A percentile compares a stretch with the other conserved stretches of the same genome.
Evolutionary conservation across 257 asterid genomes (phyloP).

Genomic region (Verbascum thapsus): DNA sequence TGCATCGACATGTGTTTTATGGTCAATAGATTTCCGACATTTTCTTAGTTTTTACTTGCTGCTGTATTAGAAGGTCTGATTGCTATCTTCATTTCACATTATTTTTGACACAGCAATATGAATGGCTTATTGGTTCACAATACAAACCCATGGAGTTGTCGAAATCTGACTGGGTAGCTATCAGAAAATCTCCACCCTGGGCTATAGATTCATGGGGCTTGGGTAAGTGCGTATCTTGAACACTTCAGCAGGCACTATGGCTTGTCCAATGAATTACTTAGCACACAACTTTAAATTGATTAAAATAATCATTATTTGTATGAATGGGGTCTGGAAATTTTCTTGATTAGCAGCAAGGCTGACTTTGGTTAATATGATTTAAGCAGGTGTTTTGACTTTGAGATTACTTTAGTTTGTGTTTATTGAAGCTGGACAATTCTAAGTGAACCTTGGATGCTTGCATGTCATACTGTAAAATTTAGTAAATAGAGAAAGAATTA

Average conservation of each 20-base stretch:
- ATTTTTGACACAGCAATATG: constrained; percentile 76
- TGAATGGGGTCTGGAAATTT: constrained; percentile 20
- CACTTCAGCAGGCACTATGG: constrained; percentile 16
- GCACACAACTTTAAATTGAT: constrained; percentile 20
- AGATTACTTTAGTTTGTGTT: constrained; percentile 22
- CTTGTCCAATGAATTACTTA: constrained; percentile 14
- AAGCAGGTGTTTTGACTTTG: constrained; percentile 6
- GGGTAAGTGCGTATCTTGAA: constrained; percentile 61
- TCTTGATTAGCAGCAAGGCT: constrained; percentile 26
- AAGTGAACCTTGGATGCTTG: constrained; percentile 1
- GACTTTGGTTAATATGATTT: constrained; percentile 19
- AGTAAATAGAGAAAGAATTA: too few species aligned
- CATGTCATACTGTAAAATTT: constrained; percentile 5
- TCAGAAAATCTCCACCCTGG: constrained; percentile 96
- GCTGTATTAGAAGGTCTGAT: constrained; percentile 19
- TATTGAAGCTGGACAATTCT: constrained; percentile 24
- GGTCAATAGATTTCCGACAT: constrained; percentile 4
- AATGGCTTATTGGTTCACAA: constrained; percentile 94
- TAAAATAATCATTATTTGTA: constrained; percentile 5
- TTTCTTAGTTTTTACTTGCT: constrained; percentile 15
- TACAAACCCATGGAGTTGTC: constrained; percentile 91
- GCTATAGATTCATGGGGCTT: constrained; percentile 98
- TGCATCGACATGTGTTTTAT: background rate
- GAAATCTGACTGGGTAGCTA: constrained; percentile 85
- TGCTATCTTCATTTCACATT: constrained; percentile 22